Conservation (phyloP, 2,329 filamentous ascomycete genomes). For the Calonectria ilicicola region DNA sequence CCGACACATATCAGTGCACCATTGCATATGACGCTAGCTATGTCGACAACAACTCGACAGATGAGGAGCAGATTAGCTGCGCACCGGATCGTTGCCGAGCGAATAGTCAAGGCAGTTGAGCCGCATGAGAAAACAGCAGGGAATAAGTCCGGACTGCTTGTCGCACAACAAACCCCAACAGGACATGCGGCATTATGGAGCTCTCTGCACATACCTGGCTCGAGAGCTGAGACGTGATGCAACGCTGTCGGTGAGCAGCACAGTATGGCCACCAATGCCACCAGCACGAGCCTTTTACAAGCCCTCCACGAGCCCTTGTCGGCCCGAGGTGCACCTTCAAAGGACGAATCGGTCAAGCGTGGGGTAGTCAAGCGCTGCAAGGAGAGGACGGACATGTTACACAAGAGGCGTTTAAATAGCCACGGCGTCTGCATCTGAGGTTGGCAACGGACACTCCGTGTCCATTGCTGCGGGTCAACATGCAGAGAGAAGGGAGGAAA, state of each 20-base stretch:
- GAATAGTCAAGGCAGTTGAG: neutral
- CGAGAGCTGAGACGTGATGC: constrained; percentile 4
- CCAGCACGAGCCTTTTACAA: too few species aligned
- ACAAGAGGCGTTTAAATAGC: neutral
- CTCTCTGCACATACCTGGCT: neutral
- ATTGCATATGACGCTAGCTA: neutral
- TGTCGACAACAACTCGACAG: neutral
- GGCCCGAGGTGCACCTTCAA: neutral
- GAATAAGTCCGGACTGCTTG: neutral
- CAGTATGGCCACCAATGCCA: neutral
- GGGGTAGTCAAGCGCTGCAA: neutral
- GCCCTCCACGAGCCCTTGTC: neutral
- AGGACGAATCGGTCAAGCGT: neutral
- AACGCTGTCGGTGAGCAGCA: constrained; percentile 2
- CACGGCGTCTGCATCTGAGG: neutral
- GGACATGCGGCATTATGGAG: neutral
- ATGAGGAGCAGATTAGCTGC: neutral
- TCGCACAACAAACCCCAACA: neutral
- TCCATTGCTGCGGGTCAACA: neutral
- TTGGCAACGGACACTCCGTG: neutral
- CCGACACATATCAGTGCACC: neutral
- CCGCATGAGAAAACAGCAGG: neutral
- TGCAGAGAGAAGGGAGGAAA: neutral
- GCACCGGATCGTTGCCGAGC: neutral
- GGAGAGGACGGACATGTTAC: neutral